Evolutionary conservation across 2,329 filamentous ascomycete species (phyloP), one percentile per base, ranked within the genome.

Genomic region (Allantophomopsis lycopodina): DNA sequence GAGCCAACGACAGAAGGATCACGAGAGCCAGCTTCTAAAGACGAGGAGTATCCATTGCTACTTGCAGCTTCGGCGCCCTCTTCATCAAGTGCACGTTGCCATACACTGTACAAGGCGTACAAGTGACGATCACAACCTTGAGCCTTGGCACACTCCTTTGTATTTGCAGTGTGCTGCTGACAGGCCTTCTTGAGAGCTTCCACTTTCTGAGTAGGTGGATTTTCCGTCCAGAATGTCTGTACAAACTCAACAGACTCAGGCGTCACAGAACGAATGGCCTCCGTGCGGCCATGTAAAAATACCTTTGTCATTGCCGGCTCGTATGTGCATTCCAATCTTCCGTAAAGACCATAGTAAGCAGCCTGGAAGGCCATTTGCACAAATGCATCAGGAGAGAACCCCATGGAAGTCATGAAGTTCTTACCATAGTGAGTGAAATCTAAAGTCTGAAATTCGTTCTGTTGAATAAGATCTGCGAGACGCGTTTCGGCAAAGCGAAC

Each of bases 301-400:
- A 82, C 68, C 60, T 98, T 98, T 38, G 91, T 98, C 91, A 98
- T 96, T 33, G 91, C 89, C 7, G 91, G 91, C 60, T 98, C 91
- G 57, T 98, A 98, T 0, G 88, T 91, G 55, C 86, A 94, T 59
- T 96, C 91, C 1, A 94, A 76, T 4, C 86, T 78, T 3, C 91
- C 91, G 51, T 96, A 98, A 7, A 98, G 71, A 2, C 91, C 91
- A 54, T 95, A 98, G 65, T 98, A 96, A 1, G 91, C 89, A 4
- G 89, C 89, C 59, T 98, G 91, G 64, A 95, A 95, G 0, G 91
- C 91, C 89, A 98, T 96, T 60, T 98, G 91, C 15, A 98, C 84
- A 56, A 94, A 98, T 0, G 91, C 91, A 57, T 96, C 91, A 0
- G 91, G 89, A 0, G 89, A 96, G 61, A 96, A 93, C 7, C 89